Conservation (phyloP, 192 early-diverging fungal genomes). For the Dissophora globulifera region DNA sequence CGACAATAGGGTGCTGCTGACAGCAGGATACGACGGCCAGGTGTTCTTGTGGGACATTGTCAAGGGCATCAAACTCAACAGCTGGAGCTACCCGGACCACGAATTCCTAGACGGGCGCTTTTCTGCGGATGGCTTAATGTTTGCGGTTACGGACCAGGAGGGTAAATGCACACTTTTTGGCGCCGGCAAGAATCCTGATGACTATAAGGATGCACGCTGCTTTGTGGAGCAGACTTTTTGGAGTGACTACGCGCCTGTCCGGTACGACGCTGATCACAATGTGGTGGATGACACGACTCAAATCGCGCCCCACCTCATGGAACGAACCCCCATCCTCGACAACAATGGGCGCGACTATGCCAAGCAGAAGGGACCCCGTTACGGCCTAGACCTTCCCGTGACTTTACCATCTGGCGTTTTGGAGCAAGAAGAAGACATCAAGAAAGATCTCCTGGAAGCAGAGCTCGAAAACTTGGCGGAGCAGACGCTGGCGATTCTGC, state of each 20-base stretch:
- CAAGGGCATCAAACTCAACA: constrained; percentile 61
- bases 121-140: constrained; percentile 76
- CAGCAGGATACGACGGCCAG: constrained; percentile 85
- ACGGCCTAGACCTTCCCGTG: constrained; percentile 66
- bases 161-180: constrained; percentile 81
- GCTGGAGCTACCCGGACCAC: constrained; percentile 64
- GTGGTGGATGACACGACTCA: constrained; percentile 80
- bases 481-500: constrained; percentile 33
- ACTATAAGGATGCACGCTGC: constrained; percentile 55
- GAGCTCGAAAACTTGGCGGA: constrained; percentile 63
- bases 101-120: constrained; percentile 79
- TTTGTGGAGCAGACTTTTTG: constrained; percentile 84
- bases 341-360: constrained; percentile 75
- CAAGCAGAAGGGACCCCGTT: constrained; percentile 64
- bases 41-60: constrained; percentile 85
- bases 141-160: constrained; percentile 76
- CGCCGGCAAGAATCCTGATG: constrained; percentile 60
- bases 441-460: constrained; percentile 53
- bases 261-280: constrained; percentile 69
- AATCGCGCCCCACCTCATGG: constrained; percentile 74
- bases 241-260: constrained; percentile 78
- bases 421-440: constrained; percentile 61
- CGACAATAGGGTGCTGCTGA: constrained; percentile 76
- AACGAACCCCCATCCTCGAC: constrained; percentile 68
- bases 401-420: constrained; percentile 55